Evolutionary conservation across 106 monocot genomes (phyloP), one percentile per base, ranked within the genome.

Genomic region (Hemerocallis citrina): DNA sequence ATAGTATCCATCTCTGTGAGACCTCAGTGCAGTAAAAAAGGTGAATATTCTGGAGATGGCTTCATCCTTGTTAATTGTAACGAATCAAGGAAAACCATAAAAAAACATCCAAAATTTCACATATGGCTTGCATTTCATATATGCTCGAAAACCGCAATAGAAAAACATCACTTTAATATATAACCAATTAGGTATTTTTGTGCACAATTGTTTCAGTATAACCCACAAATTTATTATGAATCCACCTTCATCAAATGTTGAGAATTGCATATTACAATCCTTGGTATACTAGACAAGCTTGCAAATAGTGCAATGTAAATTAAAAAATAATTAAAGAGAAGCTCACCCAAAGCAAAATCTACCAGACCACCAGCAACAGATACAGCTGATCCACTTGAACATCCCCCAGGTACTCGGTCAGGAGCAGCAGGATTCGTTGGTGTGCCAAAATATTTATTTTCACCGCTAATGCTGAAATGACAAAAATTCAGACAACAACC

Each of bases 351-450:
- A 11, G 98, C 59, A 32, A 99, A 83, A 39, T 99, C 98, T 19
- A 88, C 98, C 15, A 92, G 25, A 34, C 70, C 82, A 55, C 76
- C 64, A 67, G 92, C 81, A 66, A 92, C 88, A 67, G 88, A 79
- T 38, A 85, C 92, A 57, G 92, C 92, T 52, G 98, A 88, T 57
- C 98, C 98, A 64, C 92, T 85, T 10, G 79, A 99, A 52, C 78
- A 99, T 49, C 98, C 98, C 52, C 98, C 98, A 75, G 88, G 75
- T 39, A 82, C 62, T 64, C 82, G 71, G 11, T 88, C 92, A 48
- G 68, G 75, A 71, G 67, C 79, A 40, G 57, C 52, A 54, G 92
- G 88, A 70, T 99, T 99, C 31, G 79, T 77, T 48, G 98, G 88
- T 35, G 78, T 71, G 28, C 79, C 92, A 78, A 71, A 85, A 75